These are phyloP conservation scores for Endothia cerciana DNA, from an alignment of 2,329 filamentous ascomycete species.

Conservation along the genomic window DNA sequence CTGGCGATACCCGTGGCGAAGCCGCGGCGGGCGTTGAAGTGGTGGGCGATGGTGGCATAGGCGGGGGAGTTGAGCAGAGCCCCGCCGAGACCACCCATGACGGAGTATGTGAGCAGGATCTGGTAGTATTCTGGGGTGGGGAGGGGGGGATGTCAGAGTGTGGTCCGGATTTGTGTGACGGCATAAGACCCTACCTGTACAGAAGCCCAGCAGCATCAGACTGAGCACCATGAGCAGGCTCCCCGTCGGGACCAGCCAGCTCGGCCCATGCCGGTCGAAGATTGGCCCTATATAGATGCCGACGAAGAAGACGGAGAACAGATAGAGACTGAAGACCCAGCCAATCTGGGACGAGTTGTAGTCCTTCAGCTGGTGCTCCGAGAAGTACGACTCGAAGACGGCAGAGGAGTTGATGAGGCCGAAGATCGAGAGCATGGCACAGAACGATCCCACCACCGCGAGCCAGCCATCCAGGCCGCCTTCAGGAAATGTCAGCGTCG, in stretches of 20 bases:
- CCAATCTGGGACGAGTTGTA: slow-evolving; percentile 71
- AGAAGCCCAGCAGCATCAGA: slow-evolving; percentile 70
- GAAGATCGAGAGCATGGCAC: slow-evolving; percentile 69
- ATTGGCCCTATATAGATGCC: slow-evolving; percentile 82
- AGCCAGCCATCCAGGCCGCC: slow-evolving; percentile 74
- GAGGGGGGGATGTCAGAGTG: slow-evolving; percentile 5
- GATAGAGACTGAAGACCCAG: slow-evolving; percentile 86
- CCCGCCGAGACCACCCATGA: slow-evolving; percentile 73
- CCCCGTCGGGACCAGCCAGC: slow-evolving; percentile 67
- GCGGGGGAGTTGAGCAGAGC: slow-evolving; percentile 79
- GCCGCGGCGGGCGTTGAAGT: slow-evolving; percentile 74
- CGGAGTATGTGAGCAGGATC: slow-evolving; percentile 76
- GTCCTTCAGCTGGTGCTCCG: slow-evolving; percentile 69
- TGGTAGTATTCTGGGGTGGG: slow-evolving; percentile 76
- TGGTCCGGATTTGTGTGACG: not conserved
- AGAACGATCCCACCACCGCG: slow-evolving; percentile 78
- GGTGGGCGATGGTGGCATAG: slow-evolving; percentile 76
- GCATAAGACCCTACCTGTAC: slow-evolving; percentile 49
- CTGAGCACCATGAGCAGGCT: slow-evolving; percentile 64
- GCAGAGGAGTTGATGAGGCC: slow-evolving; percentile 77
- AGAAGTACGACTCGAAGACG: slow-evolving; percentile 77
- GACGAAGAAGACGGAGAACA: slow-evolving; percentile 81
- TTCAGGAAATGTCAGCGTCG: slow-evolving; percentile 65
- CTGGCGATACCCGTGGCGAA: slow-evolving; percentile 82
- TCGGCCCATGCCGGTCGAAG: slow-evolving; percentile 77